phyloP scores from a whole-genome alignment of 2,329 filamentous ascomycete genomes.

The Talaromyces islandicus region DNA sequence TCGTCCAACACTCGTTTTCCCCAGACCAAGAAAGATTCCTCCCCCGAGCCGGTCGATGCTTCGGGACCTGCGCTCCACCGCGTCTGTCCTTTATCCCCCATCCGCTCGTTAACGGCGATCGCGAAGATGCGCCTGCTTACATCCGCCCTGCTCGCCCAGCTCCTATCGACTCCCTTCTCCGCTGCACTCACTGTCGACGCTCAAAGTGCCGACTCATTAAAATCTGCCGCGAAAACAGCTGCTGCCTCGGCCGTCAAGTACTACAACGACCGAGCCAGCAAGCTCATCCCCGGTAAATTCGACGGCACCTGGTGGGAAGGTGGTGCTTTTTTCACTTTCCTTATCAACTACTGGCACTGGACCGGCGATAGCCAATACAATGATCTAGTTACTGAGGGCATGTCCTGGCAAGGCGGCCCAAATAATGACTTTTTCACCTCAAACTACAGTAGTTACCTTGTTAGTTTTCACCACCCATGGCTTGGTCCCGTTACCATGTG shows the following conservation, averaged over 20 bases:
- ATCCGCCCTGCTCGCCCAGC: background rate
- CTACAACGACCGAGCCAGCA: constrained; percentile 32
- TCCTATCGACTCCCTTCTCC: background rate
- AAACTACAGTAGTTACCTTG: constrained; percentile 20
- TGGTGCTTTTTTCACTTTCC: constrained; percentile 58
- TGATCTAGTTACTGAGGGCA: constrained; percentile 57
- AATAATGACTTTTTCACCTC: constrained; percentile 70
- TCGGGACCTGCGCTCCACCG: background rate
- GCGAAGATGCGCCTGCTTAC: constrained; percentile 7
- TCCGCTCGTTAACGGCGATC: background rate
- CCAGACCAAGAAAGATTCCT: background rate
- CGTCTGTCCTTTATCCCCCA: background rate
- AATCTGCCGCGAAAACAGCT: constrained; percentile 27
- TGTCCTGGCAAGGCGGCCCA: constrained; percentile 66
- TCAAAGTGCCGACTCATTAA: constrained; percentile 25
- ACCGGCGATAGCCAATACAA: constrained; percentile 68
- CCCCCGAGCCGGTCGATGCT: background rate
- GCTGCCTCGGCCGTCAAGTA: constrained; percentile 34
- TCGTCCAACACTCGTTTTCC: background rate
- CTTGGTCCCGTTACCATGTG: background rate
- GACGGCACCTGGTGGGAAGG: constrained; percentile 58
- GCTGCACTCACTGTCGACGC: constrained; percentile 15
- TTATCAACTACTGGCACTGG: constrained; percentile 78
- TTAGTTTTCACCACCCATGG: constrained; percentile 24
- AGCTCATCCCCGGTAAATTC: constrained; percentile 40